Base-by-base conservation (phyloP, 73 alveolate species). In the Uronychia binucleata region DNA sequence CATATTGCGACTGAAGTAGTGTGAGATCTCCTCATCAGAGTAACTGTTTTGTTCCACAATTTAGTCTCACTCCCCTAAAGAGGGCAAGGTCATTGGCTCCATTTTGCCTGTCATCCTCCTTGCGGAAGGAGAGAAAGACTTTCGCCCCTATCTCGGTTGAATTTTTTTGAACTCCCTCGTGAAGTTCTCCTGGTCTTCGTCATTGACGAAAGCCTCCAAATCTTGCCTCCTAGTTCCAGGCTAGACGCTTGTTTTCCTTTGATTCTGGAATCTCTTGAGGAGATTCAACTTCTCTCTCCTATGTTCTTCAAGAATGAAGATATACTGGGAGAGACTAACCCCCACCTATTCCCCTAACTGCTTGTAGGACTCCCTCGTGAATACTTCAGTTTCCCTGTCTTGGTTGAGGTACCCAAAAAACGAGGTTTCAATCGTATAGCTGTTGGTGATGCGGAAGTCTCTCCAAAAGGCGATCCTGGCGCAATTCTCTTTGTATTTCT, bases 381-480 rank as follows among this genome's bases (percentile, higher is more conserved):
- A 89, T 33, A 29, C 79, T 25, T 46, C 59, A 28, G 79, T 84
- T 46, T 89, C n/a, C 35, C 95, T 57, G 1, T 88, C 82, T 77
- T 88, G 35, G 58, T 82, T 88, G 26, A 88, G 33, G 58, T 88
- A 88, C 26, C 91, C 94, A 60, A 57, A 85, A 67, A 80, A 75
- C 13, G 91, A 83, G 1, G 87, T 76, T 67, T 84, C 94, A 27
- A 88, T n/a, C n/a, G 89, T 84, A 59, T 59, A 88, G 76, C 94
- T 35, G 58, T 81, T 78, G 28, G 60, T 29, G 28, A 88, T 83
- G 46, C 77, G 82, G 67, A 88, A 88, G 29, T 83, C 87, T 29
- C 86, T 76, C 57, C 74, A 83, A 26, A 88, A 74, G 1, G 74
- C 84, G 11, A 88, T 82, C 58, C 94, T 27, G 19, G 94, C 94